Percentiles rank a stretch among this genome's conserved stretches.
phyloP scores from a whole-genome alignment of 192 early-diverging fungal species.

The Jimgerdemannia flammicorona region DNA sequence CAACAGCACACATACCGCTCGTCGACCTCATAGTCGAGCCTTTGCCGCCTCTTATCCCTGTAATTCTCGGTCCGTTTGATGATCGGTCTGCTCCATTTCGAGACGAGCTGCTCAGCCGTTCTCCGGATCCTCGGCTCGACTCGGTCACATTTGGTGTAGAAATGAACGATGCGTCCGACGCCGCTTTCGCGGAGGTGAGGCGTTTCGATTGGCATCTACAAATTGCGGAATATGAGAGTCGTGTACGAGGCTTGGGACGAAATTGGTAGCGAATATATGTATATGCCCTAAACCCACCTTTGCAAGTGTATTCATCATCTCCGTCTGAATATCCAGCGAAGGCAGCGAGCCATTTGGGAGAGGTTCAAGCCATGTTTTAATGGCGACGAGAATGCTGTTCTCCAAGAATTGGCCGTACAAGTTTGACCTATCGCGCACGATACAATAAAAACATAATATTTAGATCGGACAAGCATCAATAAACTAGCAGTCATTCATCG shows the following conservation, averaged over 20 bases:
- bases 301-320: conserved; percentile 67
- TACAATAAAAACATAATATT: neutral
- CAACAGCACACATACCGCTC: conserved; percentile 18
- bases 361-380: conserved; percentile 90
- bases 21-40: conserved; percentile 26
- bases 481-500: too few species aligned
- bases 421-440: conserved; percentile 37
- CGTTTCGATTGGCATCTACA: conserved; percentile 61
- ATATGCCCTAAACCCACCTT: conserved; percentile 39
- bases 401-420: conserved; percentile 76
- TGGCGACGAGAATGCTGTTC: conserved; percentile 78
- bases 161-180: conserved; percentile 82
- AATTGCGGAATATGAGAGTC: conserved; percentile 4
- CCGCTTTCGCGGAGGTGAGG: conserved; percentile 78
- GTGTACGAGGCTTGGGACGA: neutral
- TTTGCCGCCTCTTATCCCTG: conserved; percentile 41
- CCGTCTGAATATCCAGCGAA: conserved; percentile 81
- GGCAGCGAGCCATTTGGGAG: conserved; percentile 85
- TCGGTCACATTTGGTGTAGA: conserved; percentile 85
- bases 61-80: conserved; percentile 74
- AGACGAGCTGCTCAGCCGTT: conserved; percentile 73
- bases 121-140: conserved; percentile 65
- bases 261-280: neutral
- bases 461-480: too few species aligned
- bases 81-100: conserved; percentile 85